Conservation (phyloP, 768 basidiomycete species). For the Russula abietina region DNA sequence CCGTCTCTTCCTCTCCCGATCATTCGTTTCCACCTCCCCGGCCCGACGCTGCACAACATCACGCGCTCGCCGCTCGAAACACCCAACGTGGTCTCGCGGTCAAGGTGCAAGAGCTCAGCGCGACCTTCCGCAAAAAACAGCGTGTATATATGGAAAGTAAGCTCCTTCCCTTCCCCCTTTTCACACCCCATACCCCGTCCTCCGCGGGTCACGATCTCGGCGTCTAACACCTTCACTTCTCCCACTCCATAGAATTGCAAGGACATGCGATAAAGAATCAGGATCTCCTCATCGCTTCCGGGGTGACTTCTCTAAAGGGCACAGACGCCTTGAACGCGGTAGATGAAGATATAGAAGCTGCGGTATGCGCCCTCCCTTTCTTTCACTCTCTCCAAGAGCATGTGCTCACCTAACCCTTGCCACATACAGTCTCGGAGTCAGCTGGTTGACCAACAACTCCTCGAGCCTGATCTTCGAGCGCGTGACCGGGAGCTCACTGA, state of each 20-base stretch:
- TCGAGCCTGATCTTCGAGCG: conserved; percentile 38
- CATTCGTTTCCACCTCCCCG: conserved; percentile 63
- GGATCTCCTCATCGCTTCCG: conserved; percentile 87
- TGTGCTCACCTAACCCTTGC: conserved; percentile 21
- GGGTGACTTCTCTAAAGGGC: conserved; percentile 74
- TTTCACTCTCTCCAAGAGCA: conserved; percentile 7
- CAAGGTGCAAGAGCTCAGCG: conserved; percentile 89
- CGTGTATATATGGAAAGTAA: conserved; percentile 96
- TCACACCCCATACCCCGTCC: conserved; percentile 19
- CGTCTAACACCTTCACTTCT: conserved; percentile 2
- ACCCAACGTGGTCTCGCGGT: conserved; percentile 95
- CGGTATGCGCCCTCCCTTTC: conserved; percentile 39
- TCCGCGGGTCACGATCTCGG: conserved; percentile 16
- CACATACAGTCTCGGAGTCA: conserved; percentile 33
- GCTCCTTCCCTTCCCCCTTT: conserved; percentile 33
- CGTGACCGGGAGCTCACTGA: conserved; percentile 73
- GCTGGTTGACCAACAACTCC: conserved; percentile 32
- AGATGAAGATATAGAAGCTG: conserved; percentile 87
- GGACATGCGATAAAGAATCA: conserved; percentile 98
- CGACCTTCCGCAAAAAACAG: conserved; percentile 93
- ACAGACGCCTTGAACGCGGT: conserved; percentile 77
- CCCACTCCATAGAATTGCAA: conserved; percentile 62
- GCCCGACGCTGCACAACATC: conserved; percentile 40
- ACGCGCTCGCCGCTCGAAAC: conserved; percentile 75
- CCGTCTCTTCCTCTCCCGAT: conserved; percentile 34